Evolutionary conservation across 805 yeast genomes (phyloP).

Genomic region (Cyberlindnera mycetangii): DNA sequence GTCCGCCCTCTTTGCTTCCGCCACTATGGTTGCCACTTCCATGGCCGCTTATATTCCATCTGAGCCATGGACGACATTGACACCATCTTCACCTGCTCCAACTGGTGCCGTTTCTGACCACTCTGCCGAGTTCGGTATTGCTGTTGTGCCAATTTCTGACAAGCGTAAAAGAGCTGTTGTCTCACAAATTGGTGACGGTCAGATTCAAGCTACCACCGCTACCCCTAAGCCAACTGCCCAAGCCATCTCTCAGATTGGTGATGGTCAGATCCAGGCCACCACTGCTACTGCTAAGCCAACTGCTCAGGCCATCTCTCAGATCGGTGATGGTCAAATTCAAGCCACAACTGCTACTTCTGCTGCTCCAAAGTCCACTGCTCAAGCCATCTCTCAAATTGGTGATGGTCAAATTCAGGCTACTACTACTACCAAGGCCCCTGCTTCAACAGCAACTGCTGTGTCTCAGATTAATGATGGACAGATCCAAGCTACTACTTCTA

Average conservation of each 20-base stretch:
- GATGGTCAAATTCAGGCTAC: constrained; percentile 57
- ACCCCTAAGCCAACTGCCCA: constrained; percentile 7
- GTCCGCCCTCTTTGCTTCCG: constrained; percentile 33
- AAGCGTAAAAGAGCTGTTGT: constrained; percentile 40
- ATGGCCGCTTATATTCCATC: constrained; percentile 64
- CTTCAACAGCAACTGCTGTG: constrained; percentile 25
- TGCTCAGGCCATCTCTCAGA: constrained; percentile 16
- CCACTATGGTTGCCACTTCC: constrained; percentile 46
- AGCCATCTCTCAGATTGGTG: constrained; percentile 46
- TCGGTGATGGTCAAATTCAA: constrained; percentile 57
- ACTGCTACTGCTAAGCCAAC: constrained; percentile 29
- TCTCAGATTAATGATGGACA: constrained; percentile 23
- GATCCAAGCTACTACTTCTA: constrained; percentile 30
- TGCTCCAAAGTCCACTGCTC: constrained; percentile 30
- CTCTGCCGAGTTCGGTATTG: constrained; percentile 40
- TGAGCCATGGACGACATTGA: constrained; percentile 44
- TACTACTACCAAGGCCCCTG: constrained; percentile 36
- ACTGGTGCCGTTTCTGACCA: constrained; percentile 36
- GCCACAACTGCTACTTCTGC: constrained; percentile 34
- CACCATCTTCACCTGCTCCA: constrained; percentile 37
- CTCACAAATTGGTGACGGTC: constrained; percentile 52
- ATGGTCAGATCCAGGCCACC: constrained; percentile 53
- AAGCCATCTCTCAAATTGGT: constrained; percentile 28
- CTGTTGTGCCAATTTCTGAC: constrained; percentile 36
- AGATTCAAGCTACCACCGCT: constrained; percentile 29